Conservation (phyloP, 2,329 filamentous ascomycete species). For the Fusarium acutatum region DNA sequence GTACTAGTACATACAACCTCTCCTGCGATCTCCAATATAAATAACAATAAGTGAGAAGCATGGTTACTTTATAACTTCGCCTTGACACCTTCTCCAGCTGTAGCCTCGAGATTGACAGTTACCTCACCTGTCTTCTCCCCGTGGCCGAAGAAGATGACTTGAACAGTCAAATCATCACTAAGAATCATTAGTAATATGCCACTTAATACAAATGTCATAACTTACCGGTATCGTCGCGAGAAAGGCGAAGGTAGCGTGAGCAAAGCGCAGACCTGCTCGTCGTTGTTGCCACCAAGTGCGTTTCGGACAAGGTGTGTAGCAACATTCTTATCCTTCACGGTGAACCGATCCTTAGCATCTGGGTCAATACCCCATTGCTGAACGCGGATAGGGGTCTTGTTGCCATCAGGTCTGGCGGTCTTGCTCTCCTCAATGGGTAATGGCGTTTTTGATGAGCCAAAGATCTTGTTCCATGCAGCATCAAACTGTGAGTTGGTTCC, state of each 20-base stretch:
- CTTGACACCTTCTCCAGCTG: slow-evolving; percentile 59
- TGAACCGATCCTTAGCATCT: slow-evolving; percentile 80
- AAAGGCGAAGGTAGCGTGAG: slow-evolving; percentile 92
- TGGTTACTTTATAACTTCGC: slow-evolving; percentile 49
- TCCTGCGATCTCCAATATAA: not conserved
- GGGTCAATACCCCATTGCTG: slow-evolving; percentile 88
- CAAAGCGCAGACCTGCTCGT: slow-evolving; percentile 91
- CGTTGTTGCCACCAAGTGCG: slow-evolving; percentile 90
- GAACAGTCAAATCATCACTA: slow-evolving; percentile 94
- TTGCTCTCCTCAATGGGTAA: slow-evolving; percentile 80
- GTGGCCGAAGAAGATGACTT: slow-evolving; percentile 98
- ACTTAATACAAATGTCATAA: not conserved
- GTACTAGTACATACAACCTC: not conserved
- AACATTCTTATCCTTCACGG: slow-evolving; percentile 94
- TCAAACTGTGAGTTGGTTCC: slow-evolving; percentile 71
- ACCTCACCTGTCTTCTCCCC: slow-evolving; percentile 80
- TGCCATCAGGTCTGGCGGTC: slow-evolving; percentile 66
- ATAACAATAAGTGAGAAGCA: not conserved
- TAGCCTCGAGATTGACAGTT: slow-evolving; percentile 86
- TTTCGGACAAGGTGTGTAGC: slow-evolving; percentile 96
- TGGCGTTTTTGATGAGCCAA: slow-evolving; percentile 59
- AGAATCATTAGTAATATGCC: slow-evolving; percentile 21
- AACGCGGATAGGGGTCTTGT: slow-evolving; percentile 87
- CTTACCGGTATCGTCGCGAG: slow-evolving; percentile 85
- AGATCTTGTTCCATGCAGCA: slow-evolving; percentile 71